These are phyloP conservation scores for Ustilago esculenta DNA, from an alignment of 1,284 basidiomycete genomes.

Conservation along the genomic window DNA sequence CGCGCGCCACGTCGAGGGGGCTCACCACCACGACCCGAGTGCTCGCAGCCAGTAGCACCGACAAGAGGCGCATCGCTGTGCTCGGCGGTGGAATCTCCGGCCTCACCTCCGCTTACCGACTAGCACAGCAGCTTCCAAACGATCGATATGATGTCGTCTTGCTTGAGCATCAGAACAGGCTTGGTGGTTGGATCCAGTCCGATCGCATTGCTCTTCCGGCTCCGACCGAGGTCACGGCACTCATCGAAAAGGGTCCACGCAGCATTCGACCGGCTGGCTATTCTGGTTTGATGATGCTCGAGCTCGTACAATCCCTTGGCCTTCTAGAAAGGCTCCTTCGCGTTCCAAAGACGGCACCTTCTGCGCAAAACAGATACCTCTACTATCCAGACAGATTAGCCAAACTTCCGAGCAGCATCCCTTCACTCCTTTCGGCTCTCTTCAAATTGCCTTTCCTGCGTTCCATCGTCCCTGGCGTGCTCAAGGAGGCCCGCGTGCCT, in stretches of 20 bases:
- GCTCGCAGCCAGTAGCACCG: conserved; percentile 7
- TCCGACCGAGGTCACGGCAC: conserved; percentile 21
- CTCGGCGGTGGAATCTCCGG: conserved; percentile 85
- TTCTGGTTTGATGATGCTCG: conserved; percentile 71
- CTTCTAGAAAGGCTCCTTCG: conserved; percentile 74
- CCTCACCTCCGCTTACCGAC: conserved; percentile 80
- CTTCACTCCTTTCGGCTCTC: conserved; percentile 65
- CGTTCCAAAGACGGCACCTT: conserved; percentile 75
- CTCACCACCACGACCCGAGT: conserved; percentile 14
- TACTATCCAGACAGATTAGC: conserved; percentile 73
- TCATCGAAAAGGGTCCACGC: conserved; percentile 61
- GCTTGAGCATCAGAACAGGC: conserved; percentile 74
- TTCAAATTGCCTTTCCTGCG: conserved; percentile 57
- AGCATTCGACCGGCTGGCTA: conserved; percentile 60
- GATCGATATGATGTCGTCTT: conserved; percentile 72
- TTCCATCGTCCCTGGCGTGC: conserved; percentile 42
- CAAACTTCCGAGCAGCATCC: conserved; percentile 70
- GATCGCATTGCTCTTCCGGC: conserved; percentile 70
- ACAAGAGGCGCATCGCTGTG: conserved; percentile 70
- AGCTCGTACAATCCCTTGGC: conserved; percentile 79
- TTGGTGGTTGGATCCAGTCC: conserved; percentile 86
- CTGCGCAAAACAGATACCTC: conserved; percentile 79
- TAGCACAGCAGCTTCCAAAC: conserved; percentile 75
- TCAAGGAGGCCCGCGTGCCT: conserved; percentile 73
- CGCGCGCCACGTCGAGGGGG: not conserved